Evolutionary conservation across 306 rosid genomes (phyloP).

Genomic region (Lathyrus sativus): DNA sequence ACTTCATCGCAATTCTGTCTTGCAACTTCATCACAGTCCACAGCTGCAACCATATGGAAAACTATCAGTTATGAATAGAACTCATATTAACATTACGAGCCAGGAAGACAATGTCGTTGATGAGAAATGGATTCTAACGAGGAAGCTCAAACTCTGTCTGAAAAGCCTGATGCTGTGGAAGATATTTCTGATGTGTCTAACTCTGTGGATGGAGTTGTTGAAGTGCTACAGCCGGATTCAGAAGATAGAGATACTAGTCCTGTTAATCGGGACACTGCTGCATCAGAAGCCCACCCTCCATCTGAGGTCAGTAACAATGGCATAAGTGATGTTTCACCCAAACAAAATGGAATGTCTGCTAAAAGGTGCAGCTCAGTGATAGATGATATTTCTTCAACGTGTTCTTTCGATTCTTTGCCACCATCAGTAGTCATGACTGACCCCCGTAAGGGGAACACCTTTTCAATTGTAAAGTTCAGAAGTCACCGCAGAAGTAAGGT

Average conservation of each 20-base stretch:
- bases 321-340: constrained; percentile 54
- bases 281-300: constrained; percentile 83
- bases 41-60: no score
- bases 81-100: no score
- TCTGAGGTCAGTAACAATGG: constrained; percentile 65
- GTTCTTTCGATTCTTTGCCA: constrained; percentile 91
- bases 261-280: constrained; percentile 91
- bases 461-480: constrained; percentile 63
- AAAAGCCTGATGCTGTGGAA: no score
- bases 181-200: no score
- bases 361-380: constrained; percentile 61
- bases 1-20: no score
- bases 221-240: constrained; percentile 71
- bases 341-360: constrained; percentile 65
- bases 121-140: no score
- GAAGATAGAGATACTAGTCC: constrained; percentile 91
- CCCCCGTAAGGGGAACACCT: no score
- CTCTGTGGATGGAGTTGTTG: constrained; percentile 74
- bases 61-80: no score
- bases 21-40: no score
- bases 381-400: constrained; percentile 98
- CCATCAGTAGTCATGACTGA: constrained; percentile 75
- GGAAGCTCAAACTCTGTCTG: no score
- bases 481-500: no score
- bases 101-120: no score